Percentiles rank a stretch among this genome's conserved stretches.
Evolutionary conservation across 2,329 filamentous ascomycete species (phyloP).

Genomic region (Diaporthe sp.): DNA sequence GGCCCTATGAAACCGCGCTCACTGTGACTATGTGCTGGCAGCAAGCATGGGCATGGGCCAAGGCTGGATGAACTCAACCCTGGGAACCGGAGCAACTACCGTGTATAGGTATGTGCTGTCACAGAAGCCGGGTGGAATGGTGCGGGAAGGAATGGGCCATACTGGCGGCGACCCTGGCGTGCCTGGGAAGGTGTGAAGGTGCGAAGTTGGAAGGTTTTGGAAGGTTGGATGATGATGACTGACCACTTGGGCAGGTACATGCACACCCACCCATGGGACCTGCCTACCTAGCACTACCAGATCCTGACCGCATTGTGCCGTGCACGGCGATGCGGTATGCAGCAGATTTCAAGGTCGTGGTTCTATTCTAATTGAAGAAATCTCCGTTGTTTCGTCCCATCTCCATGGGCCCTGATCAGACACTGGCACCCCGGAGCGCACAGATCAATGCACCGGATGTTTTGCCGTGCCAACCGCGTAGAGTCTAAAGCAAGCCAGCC

Average conservation of each 20-base stretch:
- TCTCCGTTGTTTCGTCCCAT: constrained; percentile 32
- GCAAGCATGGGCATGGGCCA: neutral
- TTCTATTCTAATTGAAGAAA: constrained; percentile 26
- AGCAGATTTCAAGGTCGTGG: neutral
- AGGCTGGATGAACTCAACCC: constrained; percentile 25
- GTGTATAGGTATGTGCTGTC: neutral
- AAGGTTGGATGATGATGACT: neutral
- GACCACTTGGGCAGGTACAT: neutral
- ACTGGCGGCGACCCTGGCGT: neutral
- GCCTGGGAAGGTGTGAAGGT: neutral
- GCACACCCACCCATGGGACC: neutral
- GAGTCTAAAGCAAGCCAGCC: neutral
- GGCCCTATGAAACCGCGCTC: neutral
- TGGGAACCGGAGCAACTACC: neutral
- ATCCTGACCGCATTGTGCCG: neutral
- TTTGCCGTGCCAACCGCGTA: constrained; percentile 36
- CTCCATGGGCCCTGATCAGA: constrained; percentile 23
- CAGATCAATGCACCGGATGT: constrained; percentile 38
- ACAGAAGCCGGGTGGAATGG: constrained; percentile 1
- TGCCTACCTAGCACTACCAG: neutral
- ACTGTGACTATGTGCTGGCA: constrained; percentile 9
- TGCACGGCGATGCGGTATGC: neutral
- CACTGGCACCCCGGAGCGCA: constrained; percentile 25
- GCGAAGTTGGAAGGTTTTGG: constrained; percentile 20
- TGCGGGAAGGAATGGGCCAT: neutral